Base-by-base conservation (phyloP, 306 rosid genomes). In the Arachis stenosperma region DNA sequence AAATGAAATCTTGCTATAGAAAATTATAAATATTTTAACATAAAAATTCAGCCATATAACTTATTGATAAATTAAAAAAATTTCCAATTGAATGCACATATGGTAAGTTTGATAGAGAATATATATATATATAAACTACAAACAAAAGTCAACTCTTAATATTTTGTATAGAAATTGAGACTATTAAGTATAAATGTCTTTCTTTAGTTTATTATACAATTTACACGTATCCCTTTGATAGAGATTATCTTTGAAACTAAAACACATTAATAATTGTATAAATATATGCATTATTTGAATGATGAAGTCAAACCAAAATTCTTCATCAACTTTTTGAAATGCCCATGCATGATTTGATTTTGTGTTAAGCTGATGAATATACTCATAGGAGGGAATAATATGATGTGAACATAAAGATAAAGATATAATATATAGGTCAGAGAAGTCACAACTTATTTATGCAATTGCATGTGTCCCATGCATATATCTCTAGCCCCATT, bases 311-410 rank as follows among this genome's bases (percentile, higher is more conserved):
- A 22, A 43, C 29, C 41, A 54, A 17, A 62, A 9, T 54, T 22
- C 44, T 29, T 11, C 44, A 41, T 11, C 9, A 55, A 56, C 41
- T 11, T 56, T 36, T 48, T 1, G 27, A 11, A 9, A 13, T 12
- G 55, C 41, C 9, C 7, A 30, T 29, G 29, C 37, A 33, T 33
- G 7, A 27, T 44, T 43, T 55, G 58, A 27, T 12, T 43, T 58
- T 22, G 27, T 22, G 27, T 22, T 22, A 22, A 22, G 27, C 27
- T 22, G 27, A 22, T 22, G 27, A 22, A 14, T 2, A 48, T 15
- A 8, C 53, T 40, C 15, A 13, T 57, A 71, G 75, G 46, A 33
- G 64, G 56, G 57, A 71, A 71, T 58, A 12, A 57, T 57, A 58
- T 58, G 58, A 71, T 59, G 56, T 43, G 30, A 57, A 58, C 46